These are phyloP conservation scores for Acacia confusa DNA, from an alignment of 306 rosid species.

Conservation along the genomic window DNA sequence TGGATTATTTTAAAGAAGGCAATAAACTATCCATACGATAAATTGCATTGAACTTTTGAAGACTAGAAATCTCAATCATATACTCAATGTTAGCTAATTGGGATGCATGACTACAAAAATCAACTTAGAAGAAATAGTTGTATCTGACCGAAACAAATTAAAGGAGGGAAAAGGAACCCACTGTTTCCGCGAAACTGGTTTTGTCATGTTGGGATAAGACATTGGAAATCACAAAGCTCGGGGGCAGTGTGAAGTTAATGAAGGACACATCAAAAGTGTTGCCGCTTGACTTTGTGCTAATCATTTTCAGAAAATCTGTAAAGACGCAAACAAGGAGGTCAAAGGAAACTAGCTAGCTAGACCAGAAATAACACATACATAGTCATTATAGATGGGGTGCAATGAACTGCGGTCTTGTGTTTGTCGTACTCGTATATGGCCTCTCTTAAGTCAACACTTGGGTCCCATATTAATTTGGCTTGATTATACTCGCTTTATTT, in stretches of 20 bases:
- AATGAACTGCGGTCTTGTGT: conserved; percentile 11
- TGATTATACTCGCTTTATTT: background rate
- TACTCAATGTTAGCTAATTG: background rate
- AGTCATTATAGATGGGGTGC: conserved; percentile 6
- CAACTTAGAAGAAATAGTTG: background rate
- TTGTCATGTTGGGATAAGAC: conserved; percentile 15
- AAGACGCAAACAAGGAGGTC: background rate
- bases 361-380: background rate
- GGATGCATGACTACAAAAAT: background rate
- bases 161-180: conserved; percentile 7
- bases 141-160: background rate
- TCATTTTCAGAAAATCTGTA: background rate
- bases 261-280: background rate
- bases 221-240: background rate
- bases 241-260: background rate
- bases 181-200: background rate
- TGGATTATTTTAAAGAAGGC: background rate
- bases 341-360: background rate
- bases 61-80: background rate
- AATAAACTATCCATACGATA: background rate
- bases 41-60: background rate
- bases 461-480: conserved; percentile 15
- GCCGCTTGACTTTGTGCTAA: background rate
- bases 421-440: conserved; percentile 14
- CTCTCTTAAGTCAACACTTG: conserved; percentile 3